Conservation (phyloP, 768 basidiomycete species). For the Ramaria rubella region DNA sequence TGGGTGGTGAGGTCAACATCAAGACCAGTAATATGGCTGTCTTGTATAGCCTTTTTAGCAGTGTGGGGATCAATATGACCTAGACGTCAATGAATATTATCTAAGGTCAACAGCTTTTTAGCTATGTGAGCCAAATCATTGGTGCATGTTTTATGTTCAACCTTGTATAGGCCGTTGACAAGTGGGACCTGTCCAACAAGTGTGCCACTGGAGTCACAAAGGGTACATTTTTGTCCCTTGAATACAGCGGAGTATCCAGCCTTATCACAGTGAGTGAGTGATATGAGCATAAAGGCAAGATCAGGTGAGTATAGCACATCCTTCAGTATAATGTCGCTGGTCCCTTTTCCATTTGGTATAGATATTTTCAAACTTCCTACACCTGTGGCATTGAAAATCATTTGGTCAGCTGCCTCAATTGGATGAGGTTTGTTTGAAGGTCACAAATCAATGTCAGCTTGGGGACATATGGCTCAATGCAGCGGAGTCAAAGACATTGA, state of each 20-base stretch:
- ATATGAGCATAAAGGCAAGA: slow-evolving; percentile 19
- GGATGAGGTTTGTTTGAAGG: slow-evolving; percentile 19
- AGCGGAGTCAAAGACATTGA: slow-evolving; percentile 25
- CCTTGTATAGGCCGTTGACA: slow-evolving; percentile 19
- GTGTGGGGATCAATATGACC: background rate
- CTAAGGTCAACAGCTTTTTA: slow-evolving; percentile 23
- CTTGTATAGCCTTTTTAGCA: background rate
- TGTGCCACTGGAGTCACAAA: slow-evolving; percentile 16
- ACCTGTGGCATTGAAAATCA: slow-evolving; percentile 24
- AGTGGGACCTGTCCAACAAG: slow-evolving; percentile 11
- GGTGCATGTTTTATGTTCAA: slow-evolving; percentile 15
- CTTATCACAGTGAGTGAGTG: slow-evolving; percentile 17
- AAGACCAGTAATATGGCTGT: background rate
- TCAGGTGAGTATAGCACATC: slow-evolving; percentile 19
- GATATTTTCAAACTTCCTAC: slow-evolving; percentile 22
- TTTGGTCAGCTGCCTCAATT: slow-evolving; percentile 25
- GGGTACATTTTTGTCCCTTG: slow-evolving; percentile 10
- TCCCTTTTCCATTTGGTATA: slow-evolving; percentile 18
- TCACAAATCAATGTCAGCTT: slow-evolving; percentile 25
- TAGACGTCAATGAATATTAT: slow-evolving; percentile 7
- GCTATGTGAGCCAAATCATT: background rate
- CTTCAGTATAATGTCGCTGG: no score
- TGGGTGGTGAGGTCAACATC: background rate
- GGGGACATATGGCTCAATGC: slow-evolving; percentile 33
- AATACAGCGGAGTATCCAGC: slow-evolving; percentile 12